Evolutionary conservation across 345 rosid species (phyloP).

Genomic region (Stellera chamaejasme): DNA sequence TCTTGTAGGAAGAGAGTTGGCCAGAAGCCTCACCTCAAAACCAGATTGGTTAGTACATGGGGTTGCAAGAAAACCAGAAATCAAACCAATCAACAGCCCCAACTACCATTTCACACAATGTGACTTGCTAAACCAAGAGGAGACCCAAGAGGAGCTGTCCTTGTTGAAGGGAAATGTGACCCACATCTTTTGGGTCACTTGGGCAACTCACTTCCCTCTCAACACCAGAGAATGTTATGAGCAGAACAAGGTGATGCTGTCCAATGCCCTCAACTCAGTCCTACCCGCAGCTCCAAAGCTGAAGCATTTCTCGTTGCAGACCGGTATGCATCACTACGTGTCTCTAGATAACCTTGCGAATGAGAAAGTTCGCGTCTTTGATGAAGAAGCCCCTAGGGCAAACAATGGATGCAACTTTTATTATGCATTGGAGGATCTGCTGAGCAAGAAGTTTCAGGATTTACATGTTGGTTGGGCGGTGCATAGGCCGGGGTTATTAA

Average conservation of each 20-base stretch:
- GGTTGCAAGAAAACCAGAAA: constrained; percentile 56
- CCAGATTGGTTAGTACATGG: constrained; percentile 78
- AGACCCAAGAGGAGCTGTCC: constrained; percentile 41
- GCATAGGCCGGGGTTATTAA: constrained; percentile 73
- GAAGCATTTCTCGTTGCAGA: constrained; percentile 75
- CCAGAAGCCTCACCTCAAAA: constrained; percentile 37
- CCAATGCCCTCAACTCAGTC: constrained; percentile 52
- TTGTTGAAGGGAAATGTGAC: constrained; percentile 36
- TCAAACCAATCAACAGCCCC: constrained; percentile 22
- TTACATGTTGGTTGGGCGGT: constrained; percentile 55
- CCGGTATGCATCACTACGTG: constrained; percentile 80
- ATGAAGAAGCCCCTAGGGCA: constrained; percentile 56
- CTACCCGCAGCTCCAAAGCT: constrained; percentile 41
- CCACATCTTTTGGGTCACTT: constrained; percentile 81
- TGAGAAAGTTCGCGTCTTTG: constrained; percentile 21
- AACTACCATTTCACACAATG: constrained; percentile 65
- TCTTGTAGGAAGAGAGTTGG: constrained; percentile 76
- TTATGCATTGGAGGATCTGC: constrained; percentile 65
- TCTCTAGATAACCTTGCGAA: constrained; percentile 25
- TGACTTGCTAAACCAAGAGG: constrained; percentile 51
- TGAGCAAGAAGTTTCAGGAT: constrained; percentile 42
- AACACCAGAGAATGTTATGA: constrained; percentile 55
- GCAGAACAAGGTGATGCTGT: constrained; percentile 64
- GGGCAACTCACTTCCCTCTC: constrained; percentile 55
- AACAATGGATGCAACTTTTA: constrained; percentile 39